phyloP scores from a whole-genome alignment of 2,329 filamentous ascomycete genomes.

The Chaetomium sp. region DNA sequence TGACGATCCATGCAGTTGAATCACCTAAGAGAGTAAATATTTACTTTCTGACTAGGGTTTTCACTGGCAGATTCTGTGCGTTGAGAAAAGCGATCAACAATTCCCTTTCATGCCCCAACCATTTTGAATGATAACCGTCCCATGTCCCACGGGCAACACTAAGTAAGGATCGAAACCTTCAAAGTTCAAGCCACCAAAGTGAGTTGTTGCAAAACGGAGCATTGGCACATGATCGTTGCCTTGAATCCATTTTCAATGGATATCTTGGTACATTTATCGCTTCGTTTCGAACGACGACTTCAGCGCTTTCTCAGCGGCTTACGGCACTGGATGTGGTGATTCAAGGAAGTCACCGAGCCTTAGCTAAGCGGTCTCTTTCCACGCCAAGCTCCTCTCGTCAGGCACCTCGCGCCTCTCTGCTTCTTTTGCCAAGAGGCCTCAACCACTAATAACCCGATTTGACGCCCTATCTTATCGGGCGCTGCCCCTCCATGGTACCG shows the following conservation, averaged over 20 bases:
- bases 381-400: not conserved
- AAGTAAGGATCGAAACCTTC: too few species aligned
- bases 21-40: not conserved
- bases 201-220: too few species aligned
- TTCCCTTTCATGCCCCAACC: too few species aligned
- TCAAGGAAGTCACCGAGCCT: too few species aligned
- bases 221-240: too few species aligned
- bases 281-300: not conserved
- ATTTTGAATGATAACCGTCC: too few species aligned
- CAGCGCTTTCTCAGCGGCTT: constrained; percentile 1
- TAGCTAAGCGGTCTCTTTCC: not conserved
- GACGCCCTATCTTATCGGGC: constrained; percentile 9
- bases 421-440: constrained; percentile 3
- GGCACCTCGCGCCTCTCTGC: not conserved
- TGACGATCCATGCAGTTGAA: not conserved
- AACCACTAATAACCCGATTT: too few species aligned
- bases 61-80: not conserved
- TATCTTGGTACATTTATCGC: too few species aligned
- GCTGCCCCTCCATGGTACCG: constrained; percentile 6
- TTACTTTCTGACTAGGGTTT: not conserved
- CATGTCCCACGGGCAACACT: too few species aligned
- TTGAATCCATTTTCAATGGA: too few species aligned
- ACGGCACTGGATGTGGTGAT: not conserved
- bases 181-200: too few species aligned
- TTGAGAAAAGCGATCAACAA: not conserved